A percentile compares a stretch with the other conserved stretches of the same genome.
Evolutionary conservation across 352 stramenopile genomes (phyloP).

Genomic region (Pythium folliculosum): DNA sequence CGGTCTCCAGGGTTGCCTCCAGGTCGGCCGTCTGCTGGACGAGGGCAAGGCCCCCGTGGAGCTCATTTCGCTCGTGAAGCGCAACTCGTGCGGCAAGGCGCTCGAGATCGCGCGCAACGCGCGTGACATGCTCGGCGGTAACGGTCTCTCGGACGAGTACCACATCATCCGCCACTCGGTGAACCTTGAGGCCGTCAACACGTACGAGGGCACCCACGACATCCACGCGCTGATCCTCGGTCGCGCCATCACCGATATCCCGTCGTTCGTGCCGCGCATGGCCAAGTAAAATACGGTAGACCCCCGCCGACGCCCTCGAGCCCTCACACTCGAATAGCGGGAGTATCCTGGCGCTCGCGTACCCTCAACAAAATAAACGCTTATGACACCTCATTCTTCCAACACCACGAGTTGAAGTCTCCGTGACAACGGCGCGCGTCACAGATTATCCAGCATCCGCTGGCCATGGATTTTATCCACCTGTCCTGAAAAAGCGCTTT

Average conservation of each 20-base stretch:
- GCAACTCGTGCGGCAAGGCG: constrained; percentile 95
- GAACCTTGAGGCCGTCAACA: constrained; percentile 99
- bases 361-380: too few species aligned
- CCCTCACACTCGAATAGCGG: too few species aligned
- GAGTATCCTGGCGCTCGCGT: too few species aligned
- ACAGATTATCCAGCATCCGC: constrained; percentile 10
- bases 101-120: constrained; percentile 91
- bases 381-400: neutral
- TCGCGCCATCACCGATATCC: constrained; percentile 95
- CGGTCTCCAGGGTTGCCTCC: constrained; percentile 90
- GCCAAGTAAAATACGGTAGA: constrained; percentile 51
- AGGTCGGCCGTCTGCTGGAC: constrained; percentile 93
- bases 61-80: constrained; percentile 95
- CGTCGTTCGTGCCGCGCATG: constrained; percentile 91
- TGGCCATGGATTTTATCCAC: neutral
- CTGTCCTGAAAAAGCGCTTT: constrained; percentile 14
- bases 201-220: constrained; percentile 99
- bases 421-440: constrained; percentile 5
- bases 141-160: constrained; percentile 99
- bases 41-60: constrained; percentile 74
- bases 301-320: neutral
- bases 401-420: neutral
- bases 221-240: constrained; percentile 98
- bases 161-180: constrained; percentile 97
- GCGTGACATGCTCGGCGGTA: constrained; percentile 98